Evolutionary conservation across 1,284 basidiomycete species (phyloP), one percentile per base, ranked within the genome.

Genomic region (Ceratobasidium sp.): DNA sequence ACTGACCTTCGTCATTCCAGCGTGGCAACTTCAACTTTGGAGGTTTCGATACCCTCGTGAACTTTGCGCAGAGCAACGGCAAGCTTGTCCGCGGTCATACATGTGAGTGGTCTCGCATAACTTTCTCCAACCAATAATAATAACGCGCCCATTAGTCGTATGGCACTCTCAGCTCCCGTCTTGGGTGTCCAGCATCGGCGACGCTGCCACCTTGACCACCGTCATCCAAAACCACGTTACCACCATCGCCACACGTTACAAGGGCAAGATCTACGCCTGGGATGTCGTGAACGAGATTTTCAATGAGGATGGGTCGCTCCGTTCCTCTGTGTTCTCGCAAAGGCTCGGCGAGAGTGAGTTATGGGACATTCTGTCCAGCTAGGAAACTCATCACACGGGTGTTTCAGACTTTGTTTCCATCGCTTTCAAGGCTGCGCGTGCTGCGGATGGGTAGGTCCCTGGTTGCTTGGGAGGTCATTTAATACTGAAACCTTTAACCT

Each of bases 241-340:
- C 8, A 60, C 41, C 3, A 70, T 69, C 14, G 65, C 20, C 12
- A 44, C 14, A 2, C 76, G 76, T 1, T 77, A 77, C 66, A 60
- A 35, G 46, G 76, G 76, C 2, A 77, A 77, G 66, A 64, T 77
- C 44, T 87, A 86, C 77, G 78, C 86, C 83, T 86, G 86, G 86
- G 86, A 87, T 80, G 85, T 87, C 20, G 69, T 82, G 80, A 86
- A 86, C 84, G 85, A 64, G 67, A 71, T 71, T 23, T 60, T 71
- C 35, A 71, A 79, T 52, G 79, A 79, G 23, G 77, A 80, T 44
- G 79, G 79, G n/a, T 60, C 79, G 35, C 55, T 77, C 41, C 66
- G 79, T 30, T 46, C 54, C 33, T 76, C 78, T 18, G 79, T 80
- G 5, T 80, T 78, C 71, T 77, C 69, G 38, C 33, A 52, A 16